phyloP scores from a whole-genome alignment of 2,329 filamentous ascomycete genomes.

The Cercospora berteroae region DNA sequence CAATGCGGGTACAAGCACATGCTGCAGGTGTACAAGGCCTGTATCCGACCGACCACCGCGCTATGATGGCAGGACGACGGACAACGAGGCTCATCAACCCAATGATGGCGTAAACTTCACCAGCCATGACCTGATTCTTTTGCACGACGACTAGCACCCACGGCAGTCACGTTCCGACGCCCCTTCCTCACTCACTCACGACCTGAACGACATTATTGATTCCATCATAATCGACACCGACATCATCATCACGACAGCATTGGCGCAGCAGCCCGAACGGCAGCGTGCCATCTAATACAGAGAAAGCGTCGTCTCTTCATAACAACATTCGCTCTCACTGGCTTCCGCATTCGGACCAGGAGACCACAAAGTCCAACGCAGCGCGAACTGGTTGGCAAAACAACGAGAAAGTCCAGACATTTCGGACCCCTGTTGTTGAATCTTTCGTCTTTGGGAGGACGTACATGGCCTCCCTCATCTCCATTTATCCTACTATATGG shows the following conservation, averaged over 20 bases:
- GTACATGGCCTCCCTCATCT: not conserved
- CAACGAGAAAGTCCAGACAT: not conserved
- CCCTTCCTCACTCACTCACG: not conserved
- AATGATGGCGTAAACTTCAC: constrained; percentile 30
- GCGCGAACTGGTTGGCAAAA: not conserved
- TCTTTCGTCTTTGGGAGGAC: not conserved
- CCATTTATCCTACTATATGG: not conserved
- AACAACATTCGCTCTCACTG: not conserved
- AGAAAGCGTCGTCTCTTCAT: not conserved
- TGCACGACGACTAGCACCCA: not conserved
- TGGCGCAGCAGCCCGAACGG: not conserved
- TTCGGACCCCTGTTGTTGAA: not conserved
- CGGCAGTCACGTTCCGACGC: constrained; percentile 2
- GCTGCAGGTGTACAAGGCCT: constrained; percentile 17
- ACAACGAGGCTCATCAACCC: constrained; percentile 38
- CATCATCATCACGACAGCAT: not conserved
- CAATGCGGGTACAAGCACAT: constrained; percentile 34
- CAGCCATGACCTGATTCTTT: not conserved
- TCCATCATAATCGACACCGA: not conserved
- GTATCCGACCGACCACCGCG: constrained; percentile 23
- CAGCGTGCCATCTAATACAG: not conserved
- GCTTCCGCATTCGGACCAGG: not conserved
- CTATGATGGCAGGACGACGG: constrained; percentile 35
- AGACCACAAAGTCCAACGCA: not conserved
- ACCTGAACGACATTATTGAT: not conserved